Conservation (phyloP, 2,329 filamentous ascomycete species). For the Aspergillus cejpii region DNA sequence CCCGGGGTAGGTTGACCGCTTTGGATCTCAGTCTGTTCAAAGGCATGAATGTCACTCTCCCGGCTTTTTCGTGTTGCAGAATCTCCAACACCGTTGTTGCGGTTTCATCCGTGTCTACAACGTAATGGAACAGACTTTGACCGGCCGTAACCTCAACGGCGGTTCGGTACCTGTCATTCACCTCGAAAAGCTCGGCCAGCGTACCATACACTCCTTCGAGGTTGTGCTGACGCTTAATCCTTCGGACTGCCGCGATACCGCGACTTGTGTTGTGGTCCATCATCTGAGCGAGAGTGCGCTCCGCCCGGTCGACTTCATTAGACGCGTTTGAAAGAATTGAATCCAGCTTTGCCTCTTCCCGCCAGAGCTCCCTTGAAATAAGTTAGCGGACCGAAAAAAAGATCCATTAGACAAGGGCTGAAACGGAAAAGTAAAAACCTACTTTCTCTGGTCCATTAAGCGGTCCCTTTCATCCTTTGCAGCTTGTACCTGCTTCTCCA, state of each 20-base stretch:
- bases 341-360: conserved; percentile 81
- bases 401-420: no score
- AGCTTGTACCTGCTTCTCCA: conserved; percentile 66
- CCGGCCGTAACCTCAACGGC: conserved; percentile 92
- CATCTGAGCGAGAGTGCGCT: conserved; percentile 69
- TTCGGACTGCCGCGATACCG: conserved; percentile 78
- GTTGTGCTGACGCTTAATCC: conserved; percentile 70
- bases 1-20: conserved; percentile 69
- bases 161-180: conserved; percentile 74
- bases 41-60: conserved; percentile 90
- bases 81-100: conserved; percentile 74
- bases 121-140: conserved; percentile 87
- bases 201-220: conserved; percentile 87
- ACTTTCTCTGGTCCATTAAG: conserved; percentile 77
- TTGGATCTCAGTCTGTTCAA: conserved; percentile 71
- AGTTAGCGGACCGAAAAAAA: conserved; percentile 14
- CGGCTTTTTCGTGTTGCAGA: conserved; percentile 70
- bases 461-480: conserved; percentile 73
- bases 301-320: conserved; percentile 69
- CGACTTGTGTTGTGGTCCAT: conserved; percentile 86
- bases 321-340: conserved; percentile 69
- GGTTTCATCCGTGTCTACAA: conserved; percentile 86
- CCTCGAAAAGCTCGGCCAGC: conserved; percentile 83
- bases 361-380: conserved; percentile 56
- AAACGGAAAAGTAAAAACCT: conserved; percentile 15